phyloP scores from a whole-genome alignment of 352 stramenopile species.

The Pythium sp. region DNA sequence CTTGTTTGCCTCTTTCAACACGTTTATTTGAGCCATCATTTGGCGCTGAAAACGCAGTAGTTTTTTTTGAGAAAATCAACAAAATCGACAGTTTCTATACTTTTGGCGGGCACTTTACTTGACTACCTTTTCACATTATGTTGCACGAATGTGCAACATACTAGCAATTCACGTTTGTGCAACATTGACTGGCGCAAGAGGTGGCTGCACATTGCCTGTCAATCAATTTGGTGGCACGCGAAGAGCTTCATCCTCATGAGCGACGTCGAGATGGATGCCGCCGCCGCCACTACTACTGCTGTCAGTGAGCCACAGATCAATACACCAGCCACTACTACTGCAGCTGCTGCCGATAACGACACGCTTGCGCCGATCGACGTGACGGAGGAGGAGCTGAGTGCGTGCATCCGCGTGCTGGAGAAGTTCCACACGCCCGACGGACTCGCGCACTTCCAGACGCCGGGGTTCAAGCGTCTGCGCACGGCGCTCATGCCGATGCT shows the following conservation, averaged over 20 bases:
- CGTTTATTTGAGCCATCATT: too few relatives aligned
- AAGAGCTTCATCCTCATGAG: constrained; percentile 4
- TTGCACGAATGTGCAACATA: too few relatives aligned
- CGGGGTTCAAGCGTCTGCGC: constrained; percentile 64
- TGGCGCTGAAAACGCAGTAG: too few relatives aligned
- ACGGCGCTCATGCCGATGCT: constrained; percentile 59
- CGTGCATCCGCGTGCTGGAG: constrained; percentile 51
- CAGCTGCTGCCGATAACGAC: not conserved
- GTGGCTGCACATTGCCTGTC: not conserved
- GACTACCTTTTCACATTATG: too few relatives aligned
- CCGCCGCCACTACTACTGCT: not conserved
- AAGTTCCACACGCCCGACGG: constrained; percentile 49
- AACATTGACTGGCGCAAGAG: not conserved
- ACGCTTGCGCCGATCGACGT: constrained; percentile 22
- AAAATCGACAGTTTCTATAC: too few relatives aligned
- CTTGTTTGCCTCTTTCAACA: too few relatives aligned
- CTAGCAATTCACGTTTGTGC: not conserved
- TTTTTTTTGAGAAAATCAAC: too few relatives aligned
- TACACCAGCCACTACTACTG: not conserved
- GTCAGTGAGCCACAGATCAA: not conserved
- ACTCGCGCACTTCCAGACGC: constrained; percentile 45
- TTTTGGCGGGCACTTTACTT: too few relatives aligned
- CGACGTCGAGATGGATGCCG: constrained; percentile 10
- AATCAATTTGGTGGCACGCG: not conserved
- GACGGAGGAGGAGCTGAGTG: constrained; percentile 49